phyloP scores from a whole-genome alignment of 805 yeast species.

The Peterozyma toletana region DNA sequence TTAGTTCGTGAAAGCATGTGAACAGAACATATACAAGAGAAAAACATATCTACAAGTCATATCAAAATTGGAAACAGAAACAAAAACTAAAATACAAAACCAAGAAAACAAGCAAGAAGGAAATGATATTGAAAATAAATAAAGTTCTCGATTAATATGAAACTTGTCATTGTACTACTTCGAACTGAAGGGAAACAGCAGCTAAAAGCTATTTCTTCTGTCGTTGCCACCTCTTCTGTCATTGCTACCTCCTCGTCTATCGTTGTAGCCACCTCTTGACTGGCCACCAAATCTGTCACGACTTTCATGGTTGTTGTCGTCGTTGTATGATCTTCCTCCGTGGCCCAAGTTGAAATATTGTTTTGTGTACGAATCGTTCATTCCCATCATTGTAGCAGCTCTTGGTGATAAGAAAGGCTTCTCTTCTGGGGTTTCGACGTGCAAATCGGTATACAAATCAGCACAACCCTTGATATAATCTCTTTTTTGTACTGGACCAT shows the following conservation, averaged over 20 bases:
- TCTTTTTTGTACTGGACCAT: slow-evolving; percentile 5
- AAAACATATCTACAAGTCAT: too few species aligned
- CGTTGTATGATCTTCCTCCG: slow-evolving; percentile 7
- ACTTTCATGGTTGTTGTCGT: slow-evolving; percentile 8
- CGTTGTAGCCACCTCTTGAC: slow-evolving; percentile 11
- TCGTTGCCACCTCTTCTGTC: slow-evolving; percentile 6
- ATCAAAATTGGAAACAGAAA: too few species aligned
- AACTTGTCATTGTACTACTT: too few species aligned
- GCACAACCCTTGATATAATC: slow-evolving; percentile 9
- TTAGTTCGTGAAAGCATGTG: too few species aligned
- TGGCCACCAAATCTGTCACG: slow-evolving; percentile 11
- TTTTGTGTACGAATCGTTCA: slow-evolving; percentile 16
- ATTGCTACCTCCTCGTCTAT: slow-evolving; percentile 9
- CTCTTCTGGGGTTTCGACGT: slow-evolving; percentile 6
- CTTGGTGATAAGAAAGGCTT: slow-evolving; percentile 12
- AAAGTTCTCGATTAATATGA: too few species aligned
- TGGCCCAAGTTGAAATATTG: slow-evolving; percentile 25
- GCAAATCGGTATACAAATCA: slow-evolving; percentile 8
- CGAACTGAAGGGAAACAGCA: too few species aligned
- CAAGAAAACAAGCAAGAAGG: background rate
- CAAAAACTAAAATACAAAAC: too few species aligned
- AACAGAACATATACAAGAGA: too few species aligned
- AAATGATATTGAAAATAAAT: background rate
- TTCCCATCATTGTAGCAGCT: slow-evolving; percentile 18
- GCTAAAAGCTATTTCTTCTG: background rate